Evolutionary conservation across 164 flowering plant species (phyloP).

Genomic region (Berberis vulgaris): DNA sequence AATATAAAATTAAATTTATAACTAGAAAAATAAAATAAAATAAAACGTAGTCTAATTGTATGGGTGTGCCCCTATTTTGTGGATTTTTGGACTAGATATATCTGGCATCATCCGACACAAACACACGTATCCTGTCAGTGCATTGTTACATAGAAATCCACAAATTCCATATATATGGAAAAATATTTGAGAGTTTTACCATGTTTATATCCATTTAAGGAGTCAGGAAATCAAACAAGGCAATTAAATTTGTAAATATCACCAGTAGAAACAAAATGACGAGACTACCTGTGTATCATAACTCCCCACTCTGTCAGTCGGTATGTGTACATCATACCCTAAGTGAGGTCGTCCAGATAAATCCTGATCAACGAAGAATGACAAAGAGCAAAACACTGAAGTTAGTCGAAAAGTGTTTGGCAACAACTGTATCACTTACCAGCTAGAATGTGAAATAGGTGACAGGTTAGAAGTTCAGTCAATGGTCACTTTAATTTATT

Average conservation of each 20-base stretch:
- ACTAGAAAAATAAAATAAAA: too few species aligned
- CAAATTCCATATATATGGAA: too few species aligned
- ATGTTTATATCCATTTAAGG: background rate
- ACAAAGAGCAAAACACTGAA: background rate
- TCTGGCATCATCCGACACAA: too few species aligned
- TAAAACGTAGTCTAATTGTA: too few species aligned
- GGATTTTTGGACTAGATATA: too few species aligned
- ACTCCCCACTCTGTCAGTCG: constrained; percentile 88
- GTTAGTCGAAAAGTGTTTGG: background rate
- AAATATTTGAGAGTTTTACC: too few species aligned
- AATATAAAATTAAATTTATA: too few species aligned
- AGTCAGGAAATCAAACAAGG: background rate
- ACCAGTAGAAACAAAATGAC: background rate
- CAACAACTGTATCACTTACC: background rate
- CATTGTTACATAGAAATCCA: too few species aligned
- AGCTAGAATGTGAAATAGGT: background rate
- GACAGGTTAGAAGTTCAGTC: too few species aligned
- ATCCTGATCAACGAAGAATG: constrained; percentile 44
- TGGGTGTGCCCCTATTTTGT: too few species aligned
- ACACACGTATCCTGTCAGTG: too few species aligned
- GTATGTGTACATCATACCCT: constrained; percentile 69
- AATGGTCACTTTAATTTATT: too few species aligned
- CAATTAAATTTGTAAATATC: background rate
- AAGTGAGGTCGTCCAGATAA: constrained; percentile 93
- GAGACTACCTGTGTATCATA: constrained; percentile 84